Conservation (phyloP, 1,284 basidiomycete genomes). For the Apiotrichum domesticum region DNA sequence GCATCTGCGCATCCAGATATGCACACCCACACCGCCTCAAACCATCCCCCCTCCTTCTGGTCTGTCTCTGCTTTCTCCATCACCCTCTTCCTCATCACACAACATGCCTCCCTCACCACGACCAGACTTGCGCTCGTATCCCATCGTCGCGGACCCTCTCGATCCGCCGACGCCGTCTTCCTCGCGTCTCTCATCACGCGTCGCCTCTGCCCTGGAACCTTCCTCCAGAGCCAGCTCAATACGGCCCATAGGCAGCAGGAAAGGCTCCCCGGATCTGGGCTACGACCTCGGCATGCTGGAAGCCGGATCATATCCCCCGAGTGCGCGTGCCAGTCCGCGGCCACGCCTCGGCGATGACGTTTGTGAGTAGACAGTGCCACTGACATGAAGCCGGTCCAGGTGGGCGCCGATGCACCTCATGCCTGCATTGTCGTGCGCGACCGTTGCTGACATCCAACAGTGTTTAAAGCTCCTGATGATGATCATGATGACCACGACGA, state of each 20-base stretch:
- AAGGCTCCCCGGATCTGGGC: not conserved
- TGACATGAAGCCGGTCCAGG: no score
- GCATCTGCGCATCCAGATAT: no score
- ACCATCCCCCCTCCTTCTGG: no score
- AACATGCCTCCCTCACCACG: not conserved
- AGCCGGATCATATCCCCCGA: not conserved
- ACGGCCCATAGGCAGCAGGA: not conserved
- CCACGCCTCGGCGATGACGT: not conserved
- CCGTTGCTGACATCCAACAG: constrained; percentile 11
- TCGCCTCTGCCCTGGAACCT: not conserved
- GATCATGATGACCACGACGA: constrained; percentile 20
- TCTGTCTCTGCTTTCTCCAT: no score
- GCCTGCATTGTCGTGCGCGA: not conserved
- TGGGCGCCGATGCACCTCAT: no score
- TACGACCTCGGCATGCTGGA: not conserved
- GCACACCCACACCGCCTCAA: no score
- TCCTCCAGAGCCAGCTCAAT: no score
- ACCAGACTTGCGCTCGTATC: not conserved
- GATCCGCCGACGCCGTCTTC: not conserved
- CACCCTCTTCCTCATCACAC: not conserved
- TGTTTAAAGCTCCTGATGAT: constrained; percentile 32
- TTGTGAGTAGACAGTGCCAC: constrained; percentile 2
- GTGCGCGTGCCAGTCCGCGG: not conserved
- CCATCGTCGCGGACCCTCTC: not conserved
- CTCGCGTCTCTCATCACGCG: not conserved